Evolutionary conservation across 441 rosid genomes (phyloP).

Genomic region (Croton laevigatus): DNA sequence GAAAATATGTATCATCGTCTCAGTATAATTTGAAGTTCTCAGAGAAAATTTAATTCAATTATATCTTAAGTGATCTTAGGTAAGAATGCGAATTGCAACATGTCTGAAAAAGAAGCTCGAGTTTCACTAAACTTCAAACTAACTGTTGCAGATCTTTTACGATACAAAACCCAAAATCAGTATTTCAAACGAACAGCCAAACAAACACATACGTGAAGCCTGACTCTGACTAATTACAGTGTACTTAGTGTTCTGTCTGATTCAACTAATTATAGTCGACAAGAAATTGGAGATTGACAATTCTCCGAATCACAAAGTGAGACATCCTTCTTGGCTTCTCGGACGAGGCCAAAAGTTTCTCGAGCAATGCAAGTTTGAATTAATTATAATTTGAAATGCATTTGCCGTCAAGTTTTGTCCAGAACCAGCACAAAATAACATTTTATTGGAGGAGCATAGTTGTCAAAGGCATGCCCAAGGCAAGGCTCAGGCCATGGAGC

Average conservation of each 20-base stretch:
- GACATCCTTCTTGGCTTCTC: not conserved
- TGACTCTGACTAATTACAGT: not conserved
- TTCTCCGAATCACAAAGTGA: conserved; percentile 5
- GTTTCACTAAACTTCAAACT: not conserved
- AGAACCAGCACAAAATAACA: not conserved
- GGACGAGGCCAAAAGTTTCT: not conserved
- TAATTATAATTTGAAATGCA: not conserved
- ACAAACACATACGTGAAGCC: not conserved
- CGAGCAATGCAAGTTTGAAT: not conserved
- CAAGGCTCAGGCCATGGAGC: no score
- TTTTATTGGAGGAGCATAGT: no score
- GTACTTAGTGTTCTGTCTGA: not conserved
- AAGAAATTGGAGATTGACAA: not conserved
- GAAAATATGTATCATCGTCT: not conserved
- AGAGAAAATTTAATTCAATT: not conserved
- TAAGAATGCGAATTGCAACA: not conserved
- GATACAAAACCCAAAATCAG: not conserved
- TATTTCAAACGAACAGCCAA: no score
- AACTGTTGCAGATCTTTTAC: not conserved
- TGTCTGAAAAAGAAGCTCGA: not conserved
- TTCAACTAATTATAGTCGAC: not conserved
- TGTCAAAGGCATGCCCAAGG: no score
- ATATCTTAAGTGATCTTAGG: not conserved
- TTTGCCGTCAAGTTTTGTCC: not conserved
- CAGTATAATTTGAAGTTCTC: not conserved